Percentiles rank a stretch among this genome's conserved stretches.
Evolutionary conservation across 2,329 filamentous ascomycete species (phyloP).

Genomic region (Calonectria multiphialidica): DNA sequence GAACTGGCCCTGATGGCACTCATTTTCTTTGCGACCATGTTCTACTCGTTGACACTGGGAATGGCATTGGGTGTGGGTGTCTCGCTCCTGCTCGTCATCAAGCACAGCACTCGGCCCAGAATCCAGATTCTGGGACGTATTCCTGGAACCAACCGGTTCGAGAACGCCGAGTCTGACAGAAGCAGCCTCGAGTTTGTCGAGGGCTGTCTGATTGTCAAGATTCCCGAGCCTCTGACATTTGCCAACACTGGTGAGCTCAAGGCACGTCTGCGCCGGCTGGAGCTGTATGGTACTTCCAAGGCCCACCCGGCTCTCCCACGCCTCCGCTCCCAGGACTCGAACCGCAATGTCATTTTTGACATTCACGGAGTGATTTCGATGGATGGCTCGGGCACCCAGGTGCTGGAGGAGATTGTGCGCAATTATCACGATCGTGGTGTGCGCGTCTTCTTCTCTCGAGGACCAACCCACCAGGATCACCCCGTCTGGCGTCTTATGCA

Average conservation of each 20-base stretch:
- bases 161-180: conserved; percentile 83
- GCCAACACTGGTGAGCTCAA: conserved; percentile 96
- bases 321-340: conserved; percentile 81
- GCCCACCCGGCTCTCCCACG: conserved; percentile 91
- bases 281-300: conserved; percentile 87
- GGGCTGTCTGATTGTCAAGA: conserved; percentile 95
- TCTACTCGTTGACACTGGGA: conserved; percentile 93
- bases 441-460: conserved; percentile 78
- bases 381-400: conserved; percentile 93
- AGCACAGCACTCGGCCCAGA: conserved; percentile 89
- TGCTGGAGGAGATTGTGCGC: conserved; percentile 88
- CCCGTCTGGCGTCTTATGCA: conserved; percentile 80
- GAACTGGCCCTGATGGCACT: conserved; percentile 89
- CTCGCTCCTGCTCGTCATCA: conserved; percentile 89
- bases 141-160: conserved; percentile 84
- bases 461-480: conserved; percentile 59
- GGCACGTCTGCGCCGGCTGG: conserved; percentile 82
- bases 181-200: conserved; percentile 88
- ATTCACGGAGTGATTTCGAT: conserved; percentile 97
- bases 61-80: conserved; percentile 95
- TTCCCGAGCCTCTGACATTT: conserved; percentile 95
- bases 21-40: conserved; percentile 92
- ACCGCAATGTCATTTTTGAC: conserved; percentile 95
- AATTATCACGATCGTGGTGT: conserved; percentile 83
- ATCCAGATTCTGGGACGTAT: conserved; percentile 97